Evolutionary conservation across 1,284 basidiomycete species (phyloP).

Genomic region (Cryptococcus sp.): DNA sequence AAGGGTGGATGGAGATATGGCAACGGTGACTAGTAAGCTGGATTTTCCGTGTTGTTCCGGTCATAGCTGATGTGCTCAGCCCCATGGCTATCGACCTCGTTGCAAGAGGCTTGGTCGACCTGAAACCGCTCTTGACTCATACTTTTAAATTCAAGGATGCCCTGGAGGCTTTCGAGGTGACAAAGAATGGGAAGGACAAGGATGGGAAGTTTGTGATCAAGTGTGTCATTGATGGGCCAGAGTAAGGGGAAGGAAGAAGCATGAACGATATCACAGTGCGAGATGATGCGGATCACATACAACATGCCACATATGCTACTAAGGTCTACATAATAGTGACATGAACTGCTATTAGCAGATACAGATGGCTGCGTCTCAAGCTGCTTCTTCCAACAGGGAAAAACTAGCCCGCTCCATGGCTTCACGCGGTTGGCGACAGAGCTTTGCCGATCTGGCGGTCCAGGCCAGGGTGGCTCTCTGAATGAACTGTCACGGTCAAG

Average conservation of each 20-base stretch:
- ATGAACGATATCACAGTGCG: too few relatives aligned
- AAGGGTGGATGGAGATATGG: constrained; percentile 44
- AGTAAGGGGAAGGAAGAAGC: constrained; percentile 12
- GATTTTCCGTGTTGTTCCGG: neutral
- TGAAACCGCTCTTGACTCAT: constrained; percentile 53
- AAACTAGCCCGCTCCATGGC: too few relatives aligned
- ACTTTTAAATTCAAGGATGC: constrained; percentile 57
- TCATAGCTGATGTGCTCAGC: constrained; percentile 10
- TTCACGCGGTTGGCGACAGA: too few relatives aligned
- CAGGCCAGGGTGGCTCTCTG: too few relatives aligned
- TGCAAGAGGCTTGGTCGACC: constrained; percentile 51
- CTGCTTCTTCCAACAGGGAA: too few relatives aligned
- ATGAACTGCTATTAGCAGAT: too few relatives aligned
- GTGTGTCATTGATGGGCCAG: constrained; percentile 44
- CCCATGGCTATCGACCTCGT: constrained; percentile 54
- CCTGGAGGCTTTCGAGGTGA: constrained; percentile 54
- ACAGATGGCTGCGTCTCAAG: too few relatives aligned
- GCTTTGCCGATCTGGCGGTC: too few relatives aligned
- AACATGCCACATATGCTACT: too few relatives aligned
- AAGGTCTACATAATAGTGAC: too few relatives aligned
- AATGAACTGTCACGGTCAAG: too few relatives aligned
- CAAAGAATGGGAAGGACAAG: constrained; percentile 63
- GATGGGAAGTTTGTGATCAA: constrained; percentile 51
- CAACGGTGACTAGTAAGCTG: constrained; percentile 36
- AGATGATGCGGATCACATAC: too few relatives aligned